phyloP scores from a whole-genome alignment of 371 early-diverging fungal genomes.

The Syncephalis plumigaleata region DNA sequence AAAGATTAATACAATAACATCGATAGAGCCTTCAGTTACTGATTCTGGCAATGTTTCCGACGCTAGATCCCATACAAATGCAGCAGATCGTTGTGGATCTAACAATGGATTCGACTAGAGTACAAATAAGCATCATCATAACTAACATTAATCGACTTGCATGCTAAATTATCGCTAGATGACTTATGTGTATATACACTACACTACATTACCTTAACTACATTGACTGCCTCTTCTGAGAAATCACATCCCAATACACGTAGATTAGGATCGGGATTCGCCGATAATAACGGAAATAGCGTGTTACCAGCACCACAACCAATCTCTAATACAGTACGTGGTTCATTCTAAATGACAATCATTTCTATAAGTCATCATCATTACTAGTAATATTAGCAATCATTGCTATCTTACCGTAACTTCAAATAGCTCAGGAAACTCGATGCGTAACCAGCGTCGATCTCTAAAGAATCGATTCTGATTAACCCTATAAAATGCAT shows the following conservation, averaged over 20 bases:
- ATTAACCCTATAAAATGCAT: conserved; percentile 81
- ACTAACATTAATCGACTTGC: too few species aligned
- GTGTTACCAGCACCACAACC: conserved; percentile 97
- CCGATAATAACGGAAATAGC: conserved; percentile 73
- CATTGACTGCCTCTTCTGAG: conserved; percentile 53
- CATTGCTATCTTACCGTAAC: background rate
- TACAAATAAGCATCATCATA: too few species aligned
- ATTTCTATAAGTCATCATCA: too few species aligned
- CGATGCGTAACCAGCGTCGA: conserved; percentile 88
- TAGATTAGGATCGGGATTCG: conserved; percentile 30
- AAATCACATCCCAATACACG: conserved; percentile 74
- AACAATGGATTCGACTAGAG: too few species aligned
- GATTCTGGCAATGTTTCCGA: conserved; percentile 35
- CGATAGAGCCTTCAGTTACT: conserved; percentile 42
- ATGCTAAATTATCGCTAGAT: too few species aligned
- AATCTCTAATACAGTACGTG: conserved; percentile 30
- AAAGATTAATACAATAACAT: conserved; percentile 64
- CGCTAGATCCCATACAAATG: conserved; percentile 74
- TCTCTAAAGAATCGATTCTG: conserved; percentile 88
- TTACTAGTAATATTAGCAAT: too few species aligned
- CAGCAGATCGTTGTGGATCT: conserved; percentile 22
- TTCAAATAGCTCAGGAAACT: conserved; percentile 60
- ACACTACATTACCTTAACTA: conserved; percentile 56
- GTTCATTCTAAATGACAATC: background rate
- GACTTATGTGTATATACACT: too few species aligned